Percentiles rank a stretch among this genome's conserved stretches.
These are phyloP conservation scores for Akanthomyces dipterigenus DNA, from an alignment of 2,329 filamentous ascomycete genomes.

Conservation along the genomic window DNA sequence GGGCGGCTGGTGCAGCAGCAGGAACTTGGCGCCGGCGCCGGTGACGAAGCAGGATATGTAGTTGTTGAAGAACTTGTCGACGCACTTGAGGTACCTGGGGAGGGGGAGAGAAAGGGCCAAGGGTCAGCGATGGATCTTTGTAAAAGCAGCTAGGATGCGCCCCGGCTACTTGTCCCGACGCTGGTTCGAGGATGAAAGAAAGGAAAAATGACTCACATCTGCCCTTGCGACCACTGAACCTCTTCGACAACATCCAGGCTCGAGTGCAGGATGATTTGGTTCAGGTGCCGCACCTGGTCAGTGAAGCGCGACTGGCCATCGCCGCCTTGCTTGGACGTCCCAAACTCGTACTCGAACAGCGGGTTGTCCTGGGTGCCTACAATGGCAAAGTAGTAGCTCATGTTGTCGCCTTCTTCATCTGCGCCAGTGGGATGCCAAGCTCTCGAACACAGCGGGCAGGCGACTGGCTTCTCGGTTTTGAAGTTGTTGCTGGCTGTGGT, in stretches of 20 bases:
- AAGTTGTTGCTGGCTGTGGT: not conserved
- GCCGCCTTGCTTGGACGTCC: conserved; percentile 90
- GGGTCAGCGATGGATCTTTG: not conserved
- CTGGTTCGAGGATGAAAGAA: conserved; percentile 13
- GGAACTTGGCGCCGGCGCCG: conserved; percentile 84
- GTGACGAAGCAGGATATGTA: conserved; percentile 95
- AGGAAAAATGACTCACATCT: conserved; percentile 53
- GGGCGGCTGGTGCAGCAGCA: conserved; percentile 81
- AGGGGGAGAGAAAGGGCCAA: not conserved
- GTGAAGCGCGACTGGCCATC: conserved; percentile 86
- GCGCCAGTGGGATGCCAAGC: not conserved
- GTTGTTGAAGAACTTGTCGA: conserved; percentile 95
- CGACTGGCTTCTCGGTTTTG: not conserved
- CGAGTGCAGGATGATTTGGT: conserved; percentile 95
- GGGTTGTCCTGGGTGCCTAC: conserved; percentile 93
- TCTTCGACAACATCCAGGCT: conserved; percentile 94
- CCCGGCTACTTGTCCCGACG: not conserved
- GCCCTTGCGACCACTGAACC: conserved; percentile 82
- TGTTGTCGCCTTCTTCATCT: conserved; percentile 29
- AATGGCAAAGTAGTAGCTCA: conserved; percentile 99
- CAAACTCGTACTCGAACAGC: conserved; percentile 94
- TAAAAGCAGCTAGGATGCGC: not conserved
- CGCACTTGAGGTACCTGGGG: conserved; percentile 83
- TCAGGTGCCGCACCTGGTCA: conserved; percentile 84
- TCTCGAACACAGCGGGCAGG: not conserved